These are phyloP conservation scores for Volvariella surrecta DNA, from an alignment of 1,284 basidiomycete genomes.

Conservation along the genomic window DNA sequence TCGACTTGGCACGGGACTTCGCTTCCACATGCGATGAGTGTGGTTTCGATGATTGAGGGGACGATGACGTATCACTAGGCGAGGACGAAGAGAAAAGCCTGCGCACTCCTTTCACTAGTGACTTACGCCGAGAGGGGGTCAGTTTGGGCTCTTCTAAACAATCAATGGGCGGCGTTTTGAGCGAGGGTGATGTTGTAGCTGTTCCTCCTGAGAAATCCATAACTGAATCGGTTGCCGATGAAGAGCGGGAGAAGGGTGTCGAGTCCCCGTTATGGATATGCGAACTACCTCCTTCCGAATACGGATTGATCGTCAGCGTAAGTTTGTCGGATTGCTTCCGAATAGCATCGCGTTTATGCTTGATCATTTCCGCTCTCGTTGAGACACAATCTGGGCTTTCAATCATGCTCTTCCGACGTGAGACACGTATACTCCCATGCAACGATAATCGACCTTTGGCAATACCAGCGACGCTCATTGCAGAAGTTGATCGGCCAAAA, in stretches of 20 bases:
- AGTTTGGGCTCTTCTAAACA: neutral
- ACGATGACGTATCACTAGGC: neutral
- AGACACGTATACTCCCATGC: conserved; percentile 60
- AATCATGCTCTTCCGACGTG: conserved; percentile 38
- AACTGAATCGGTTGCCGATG: neutral
- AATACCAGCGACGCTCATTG: conserved; percentile 45
- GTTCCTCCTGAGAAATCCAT: neutral
- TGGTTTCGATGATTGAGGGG: neutral
- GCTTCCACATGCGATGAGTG: neutral
- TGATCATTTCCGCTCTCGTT: conserved; percentile 12
- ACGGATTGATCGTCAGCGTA: neutral
- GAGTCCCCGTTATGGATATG: neutral
- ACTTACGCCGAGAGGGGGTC: neutral
- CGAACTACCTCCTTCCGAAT: neutral
- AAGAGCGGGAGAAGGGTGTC: neutral
- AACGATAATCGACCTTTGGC: conserved; percentile 50
- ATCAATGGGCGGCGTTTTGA: neutral
- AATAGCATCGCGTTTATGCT: neutral
- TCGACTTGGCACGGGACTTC: too few species aligned
- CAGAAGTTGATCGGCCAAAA: conserved; percentile 38
- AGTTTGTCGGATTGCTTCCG: neutral
- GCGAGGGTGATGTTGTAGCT: neutral
- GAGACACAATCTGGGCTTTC: conserved; percentile 20
- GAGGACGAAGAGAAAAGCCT: neutral
- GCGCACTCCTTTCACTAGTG: neutral